Base-by-base conservation (phyloP, 73 alveolate genomes). In the Breviolum minutum region DNA sequence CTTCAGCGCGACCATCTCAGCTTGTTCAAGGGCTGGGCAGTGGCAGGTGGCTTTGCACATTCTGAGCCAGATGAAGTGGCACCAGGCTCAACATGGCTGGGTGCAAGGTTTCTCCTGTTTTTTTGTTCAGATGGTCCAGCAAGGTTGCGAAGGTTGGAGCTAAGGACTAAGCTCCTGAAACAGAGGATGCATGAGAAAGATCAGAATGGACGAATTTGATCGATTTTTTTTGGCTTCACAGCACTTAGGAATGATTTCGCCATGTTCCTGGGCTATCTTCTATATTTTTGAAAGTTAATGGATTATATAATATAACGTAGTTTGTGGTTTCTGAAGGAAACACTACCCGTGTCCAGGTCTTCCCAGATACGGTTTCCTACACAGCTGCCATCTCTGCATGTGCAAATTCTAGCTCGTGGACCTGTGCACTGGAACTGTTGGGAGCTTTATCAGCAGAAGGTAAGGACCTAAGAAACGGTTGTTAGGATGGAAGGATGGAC, bases 1-100 rank as follows among this genome's bases (percentile, higher is more conserved):
- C 77, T 86, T 61, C 79, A 86, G 94, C 64, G 94, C 94, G 6
- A 63, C 94, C 80, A 86, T 86, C 29, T 77, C 94, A 27, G 94
- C 81, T 63, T 86, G 94, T 27, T 22, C 94, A 70, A 48, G 64
- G 54, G 92, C n/a, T 8, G 63, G 94, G 14, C 64, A 86, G 63
- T 86, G 94, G 94, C 80, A 86, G 63, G 80, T 63, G n/a, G 32
- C 94, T 12, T n/a, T 63, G 32, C 24, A 11, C 17, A 86, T 86
- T n/a, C 12, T 86, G 77, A 27, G n/a, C 29, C 76, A 63, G 80
- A 86, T 86, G 94, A 19, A 9, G 9, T 6, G 40, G 22, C 90
- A 81, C 24, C 66, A 60, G 86, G 86, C 62, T 63, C 29, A 8
- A 7, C n/a, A 12, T 13, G 10, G 82, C 40, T 12, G n/a, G 82